Percentiles rank a stretch among this genome's conserved stretches.
Evolutionary conservation across 306 rosid species (phyloP).

Genomic region (Citrullus amarus): DNA sequence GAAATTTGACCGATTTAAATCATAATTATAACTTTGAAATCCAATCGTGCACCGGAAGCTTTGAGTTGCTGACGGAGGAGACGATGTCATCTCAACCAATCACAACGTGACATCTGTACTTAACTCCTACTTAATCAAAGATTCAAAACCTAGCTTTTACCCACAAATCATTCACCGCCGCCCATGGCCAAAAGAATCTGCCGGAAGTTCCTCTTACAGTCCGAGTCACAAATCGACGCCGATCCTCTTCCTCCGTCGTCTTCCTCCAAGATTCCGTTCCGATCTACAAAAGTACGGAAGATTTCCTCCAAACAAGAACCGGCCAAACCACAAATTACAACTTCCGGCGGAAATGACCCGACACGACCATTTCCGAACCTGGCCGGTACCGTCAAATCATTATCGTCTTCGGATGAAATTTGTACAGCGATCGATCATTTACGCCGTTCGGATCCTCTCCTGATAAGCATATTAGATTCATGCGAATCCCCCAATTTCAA

Average conservation of each 20-base stretch:
- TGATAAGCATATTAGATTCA: conserved; percentile 32
- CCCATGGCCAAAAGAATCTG: conserved; percentile 1
- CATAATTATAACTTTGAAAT: not conserved
- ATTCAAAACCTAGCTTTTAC: not conserved
- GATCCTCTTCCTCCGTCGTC: conserved; percentile 8
- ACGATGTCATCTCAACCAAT: not conserved
- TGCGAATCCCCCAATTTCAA: conserved; percentile 27
- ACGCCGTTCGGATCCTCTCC: conserved; percentile 38
- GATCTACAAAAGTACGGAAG: conserved; percentile 38
- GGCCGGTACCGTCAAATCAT: conserved; percentile 18
- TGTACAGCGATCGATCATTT: conserved; percentile 42
- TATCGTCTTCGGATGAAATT: conserved; percentile 29
- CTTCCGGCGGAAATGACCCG: not conserved
- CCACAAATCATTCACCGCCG: not conserved
- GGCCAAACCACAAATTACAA: not conserved
- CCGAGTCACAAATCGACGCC: not conserved
- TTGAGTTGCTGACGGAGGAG: not conserved
- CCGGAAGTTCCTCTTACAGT: not conserved
- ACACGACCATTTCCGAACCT: not conserved
- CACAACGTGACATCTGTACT: not conserved
- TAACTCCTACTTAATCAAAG: not conserved
- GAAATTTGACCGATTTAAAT: not conserved
- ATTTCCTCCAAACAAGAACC: conserved; percentile 10
- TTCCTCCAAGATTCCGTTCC: conserved; percentile 42
- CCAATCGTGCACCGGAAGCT: not conserved